Conservation (phyloP, 345 rosid genomes). For the Gossypium herbaceum region DNA sequence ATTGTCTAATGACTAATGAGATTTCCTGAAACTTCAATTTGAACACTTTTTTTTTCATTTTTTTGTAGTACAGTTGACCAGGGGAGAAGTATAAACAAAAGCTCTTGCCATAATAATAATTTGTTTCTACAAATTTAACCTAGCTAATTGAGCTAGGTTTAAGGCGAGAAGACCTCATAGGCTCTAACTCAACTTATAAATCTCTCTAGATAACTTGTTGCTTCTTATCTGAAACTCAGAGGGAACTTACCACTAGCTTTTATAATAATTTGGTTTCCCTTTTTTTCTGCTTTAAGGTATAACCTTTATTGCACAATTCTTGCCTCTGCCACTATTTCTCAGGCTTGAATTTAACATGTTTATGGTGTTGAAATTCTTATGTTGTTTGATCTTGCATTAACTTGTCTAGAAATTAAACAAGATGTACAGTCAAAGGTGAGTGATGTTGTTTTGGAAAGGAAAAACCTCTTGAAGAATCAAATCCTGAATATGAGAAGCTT, state of each 20-base stretch:
- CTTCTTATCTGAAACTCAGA: neutral
- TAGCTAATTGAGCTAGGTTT: neutral
- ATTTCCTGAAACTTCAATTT: neutral
- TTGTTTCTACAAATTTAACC: neutral
- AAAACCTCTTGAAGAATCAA: conserved; percentile 97
- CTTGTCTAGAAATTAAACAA: conserved; percentile 36
- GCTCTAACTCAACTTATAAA: neutral
- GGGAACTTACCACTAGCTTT: neutral
- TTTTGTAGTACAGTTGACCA: neutral
- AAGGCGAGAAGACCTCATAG: neutral
- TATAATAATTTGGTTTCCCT: neutral
- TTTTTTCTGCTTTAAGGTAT: neutral
- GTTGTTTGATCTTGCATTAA: conserved; percentile 5
- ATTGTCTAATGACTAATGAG: neutral
- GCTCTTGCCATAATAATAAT: neutral
- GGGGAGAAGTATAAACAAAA: neutral
- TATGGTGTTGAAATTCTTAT: neutral
- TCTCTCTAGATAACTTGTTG: neutral
- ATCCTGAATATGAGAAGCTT: conserved; percentile 87
- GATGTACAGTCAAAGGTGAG: conserved; percentile 92
- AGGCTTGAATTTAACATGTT: neutral
- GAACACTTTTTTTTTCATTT: neutral
- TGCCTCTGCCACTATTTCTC: neutral
- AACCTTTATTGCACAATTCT: neutral
- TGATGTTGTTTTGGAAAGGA: conserved; percentile 95